phyloP scores from a whole-genome alignment of 2,329 filamentous ascomycete species.

The Aspergillus carbonarius region DNA sequence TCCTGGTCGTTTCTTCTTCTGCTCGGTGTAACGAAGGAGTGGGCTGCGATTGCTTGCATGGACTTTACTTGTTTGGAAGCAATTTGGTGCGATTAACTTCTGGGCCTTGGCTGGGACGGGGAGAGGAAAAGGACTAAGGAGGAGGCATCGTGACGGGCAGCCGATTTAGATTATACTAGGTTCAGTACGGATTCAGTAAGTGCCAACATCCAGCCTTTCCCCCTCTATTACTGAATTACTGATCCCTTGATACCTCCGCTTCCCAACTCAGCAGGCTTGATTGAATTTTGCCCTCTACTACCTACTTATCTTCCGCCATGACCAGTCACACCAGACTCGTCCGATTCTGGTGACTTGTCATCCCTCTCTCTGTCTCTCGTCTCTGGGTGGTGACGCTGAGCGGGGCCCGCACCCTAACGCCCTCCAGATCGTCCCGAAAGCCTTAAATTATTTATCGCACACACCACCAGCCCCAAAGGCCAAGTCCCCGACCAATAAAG shows the following conservation, averaged over 20 bases:
- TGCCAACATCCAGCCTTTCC: too few species aligned
- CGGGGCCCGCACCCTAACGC: conserved; percentile 20
- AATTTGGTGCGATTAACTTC: background rate
- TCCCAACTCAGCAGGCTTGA: background rate
- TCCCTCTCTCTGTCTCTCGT: background rate
- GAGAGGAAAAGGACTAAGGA: too few species aligned
- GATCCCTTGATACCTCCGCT: background rate
- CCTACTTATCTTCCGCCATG: conserved; percentile 5
- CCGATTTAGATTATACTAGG: background rate
- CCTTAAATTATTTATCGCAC: conserved; percentile 16
- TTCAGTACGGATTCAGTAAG: background rate
- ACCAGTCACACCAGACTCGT: conserved; percentile 13
- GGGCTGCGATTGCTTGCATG: conserved; percentile 24
- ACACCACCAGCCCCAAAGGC: conserved; percentile 4
- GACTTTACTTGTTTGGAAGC: background rate
- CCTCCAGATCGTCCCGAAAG: conserved; percentile 25
- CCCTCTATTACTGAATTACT: background rate
- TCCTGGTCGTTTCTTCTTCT: conserved; percentile 18
- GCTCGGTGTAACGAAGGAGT: conserved; percentile 20
- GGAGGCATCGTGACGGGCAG: background rate
- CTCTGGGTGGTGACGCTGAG: conserved; percentile 5
- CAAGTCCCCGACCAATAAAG: conserved; percentile 14
- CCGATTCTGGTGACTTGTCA: conserved; percentile 19
- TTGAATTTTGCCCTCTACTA: background rate
- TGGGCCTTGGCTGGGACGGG: background rate